Evolutionary conservation across 495 filamentous ascomycete genomes (phyloP).

Genomic region (Neurospora terricola): DNA sequence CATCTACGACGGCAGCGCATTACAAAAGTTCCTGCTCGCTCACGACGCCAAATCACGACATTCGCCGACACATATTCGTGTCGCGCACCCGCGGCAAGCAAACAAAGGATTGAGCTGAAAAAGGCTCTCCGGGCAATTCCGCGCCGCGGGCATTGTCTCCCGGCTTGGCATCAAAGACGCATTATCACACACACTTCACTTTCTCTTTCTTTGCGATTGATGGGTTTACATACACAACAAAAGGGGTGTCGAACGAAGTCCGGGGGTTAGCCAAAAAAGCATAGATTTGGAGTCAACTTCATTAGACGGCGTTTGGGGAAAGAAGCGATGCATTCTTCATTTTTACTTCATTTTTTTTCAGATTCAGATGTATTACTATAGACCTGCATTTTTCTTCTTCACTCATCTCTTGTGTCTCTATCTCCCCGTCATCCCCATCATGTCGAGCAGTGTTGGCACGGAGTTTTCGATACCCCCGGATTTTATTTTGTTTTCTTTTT

Average conservation of each 20-base stretch:
- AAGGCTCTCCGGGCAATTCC: background rate
- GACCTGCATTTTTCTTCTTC: background rate
- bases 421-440: background rate
- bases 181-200: background rate
- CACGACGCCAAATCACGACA: background rate
- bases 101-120: background rate
- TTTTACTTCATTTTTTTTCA: background rate
- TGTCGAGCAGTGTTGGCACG: background rate
- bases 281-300: background rate
- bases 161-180: background rate
- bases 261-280: background rate
- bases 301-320: background rate
- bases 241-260: conserved; percentile 3
- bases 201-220: background rate
- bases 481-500: background rate
- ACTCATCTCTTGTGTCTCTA: background rate
- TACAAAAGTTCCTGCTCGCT: background rate
- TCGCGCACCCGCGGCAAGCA: background rate
- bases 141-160: background rate
- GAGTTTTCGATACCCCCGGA: background rate
- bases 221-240: background rate
- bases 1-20: background rate
- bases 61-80: background rate
- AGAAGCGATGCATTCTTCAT: background rate
- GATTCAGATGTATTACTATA: background rate